Evolutionary conservation across 2,329 filamentous ascomycete species (phyloP), one percentile per base, ranked within the genome.

Genomic region (Didymella pinodella): DNA sequence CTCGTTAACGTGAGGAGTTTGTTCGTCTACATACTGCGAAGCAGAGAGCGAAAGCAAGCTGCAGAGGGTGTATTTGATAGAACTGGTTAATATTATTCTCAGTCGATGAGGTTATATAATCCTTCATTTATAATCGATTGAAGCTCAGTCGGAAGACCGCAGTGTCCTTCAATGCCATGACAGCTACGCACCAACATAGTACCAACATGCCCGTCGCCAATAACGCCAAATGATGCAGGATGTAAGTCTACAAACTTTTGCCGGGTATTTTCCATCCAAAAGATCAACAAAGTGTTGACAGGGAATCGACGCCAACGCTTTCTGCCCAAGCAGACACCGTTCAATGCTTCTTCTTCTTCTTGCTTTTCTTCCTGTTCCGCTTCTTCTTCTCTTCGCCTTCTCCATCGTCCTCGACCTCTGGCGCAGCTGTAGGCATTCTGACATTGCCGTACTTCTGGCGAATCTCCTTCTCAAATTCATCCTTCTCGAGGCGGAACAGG

Each of bases 391-490:
- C 72, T 43, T 57, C 65, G 31, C 60, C 62, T 6, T 70, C 71
- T 36, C 54, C 69, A 18, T 57, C 65, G 6, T 47, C 67, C 4
- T 71, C 64, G 2, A 56, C 65, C n/a, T 70, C 68, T 6, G 59
- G 57, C 48, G 65, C 62, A 38, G 55, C 53, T 60, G 64, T 61
- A 26, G 72, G 72, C 6, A 67, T 48, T 34, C 66, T 69, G 14
- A 69, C 65, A 32, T 71, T 67, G 12, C 74, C 72, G 58, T 74
- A 95, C 57, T 85, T 86, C 75, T 87, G 88, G 55, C 88, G 81
- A 75, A 92, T 87, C 74, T 96, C 92, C 57, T 87, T 81, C 73
- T 98, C 95, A 73, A 99, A 97, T 0, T 84, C 90, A 18, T 88
- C 83, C 79, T 97, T 98, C 75, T 93, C 87, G 65, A 87, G 86